These are phyloP conservation scores for Vanderwaltozyma yarrowii DNA, from an alignment of 805 yeast species.

Conservation along the genomic window DNA sequence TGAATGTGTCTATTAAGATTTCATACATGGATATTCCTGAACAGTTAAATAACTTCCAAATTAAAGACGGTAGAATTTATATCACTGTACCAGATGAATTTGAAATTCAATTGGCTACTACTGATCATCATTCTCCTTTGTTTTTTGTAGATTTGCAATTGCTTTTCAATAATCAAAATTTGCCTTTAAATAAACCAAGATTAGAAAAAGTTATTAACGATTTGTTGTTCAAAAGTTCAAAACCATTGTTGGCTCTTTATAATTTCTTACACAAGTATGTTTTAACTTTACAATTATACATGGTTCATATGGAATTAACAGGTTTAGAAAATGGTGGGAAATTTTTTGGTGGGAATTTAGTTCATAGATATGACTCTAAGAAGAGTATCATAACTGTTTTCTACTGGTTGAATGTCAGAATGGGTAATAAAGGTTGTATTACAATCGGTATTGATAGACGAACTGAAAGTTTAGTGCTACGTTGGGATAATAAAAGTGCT, in stretches of 20 bases:
- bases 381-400: conserved; percentile 23
- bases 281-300: conserved; percentile 25
- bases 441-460: conserved; percentile 22
- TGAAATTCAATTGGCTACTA: conserved; percentile 68
- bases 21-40: conserved; percentile 61
- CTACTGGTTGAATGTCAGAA: conserved; percentile 27
- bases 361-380: conserved; percentile 27
- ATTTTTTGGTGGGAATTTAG: conserved; percentile 25
- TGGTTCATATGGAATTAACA: conserved; percentile 23
- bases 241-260: conserved; percentile 22
- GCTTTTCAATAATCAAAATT: conserved; percentile 30
- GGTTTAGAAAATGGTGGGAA: conserved; percentile 23
- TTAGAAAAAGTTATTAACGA: conserved; percentile 27
- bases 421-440: conserved; percentile 22
- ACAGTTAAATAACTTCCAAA: conserved; percentile 50
- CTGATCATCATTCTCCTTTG: conserved; percentile 57
- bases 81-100: conserved; percentile 56
- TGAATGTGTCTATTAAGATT: conserved; percentile 61
- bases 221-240: conserved; percentile 20
- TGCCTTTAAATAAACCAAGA: conserved; percentile 22
- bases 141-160: conserved; percentile 71
- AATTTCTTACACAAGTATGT: conserved; percentile 27
- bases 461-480: conserved; percentile 17
- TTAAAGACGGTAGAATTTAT: conserved; percentile 68
- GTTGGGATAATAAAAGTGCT: conserved; percentile 24